These are phyloP conservation scores for Naematelia encephala DNA, from an alignment of 768 basidiomycete species.

Conservation along the genomic window DNA sequence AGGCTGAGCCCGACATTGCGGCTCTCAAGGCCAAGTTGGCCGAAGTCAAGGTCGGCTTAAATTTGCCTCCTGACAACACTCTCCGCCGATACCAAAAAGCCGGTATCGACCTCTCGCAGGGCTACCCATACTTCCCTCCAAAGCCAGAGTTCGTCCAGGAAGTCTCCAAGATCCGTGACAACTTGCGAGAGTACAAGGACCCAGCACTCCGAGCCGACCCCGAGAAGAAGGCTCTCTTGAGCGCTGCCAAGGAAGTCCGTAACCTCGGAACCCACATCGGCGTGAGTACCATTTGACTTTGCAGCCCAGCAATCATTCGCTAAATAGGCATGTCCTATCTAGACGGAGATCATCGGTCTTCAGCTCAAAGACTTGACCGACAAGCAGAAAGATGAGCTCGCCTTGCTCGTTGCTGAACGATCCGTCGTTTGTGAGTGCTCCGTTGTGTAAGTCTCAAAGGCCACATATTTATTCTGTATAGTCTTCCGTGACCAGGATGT, in stretches of 20 bases:
- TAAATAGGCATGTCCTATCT: not conserved
- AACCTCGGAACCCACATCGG: constrained; percentile 68
- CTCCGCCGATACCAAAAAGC: constrained; percentile 35
- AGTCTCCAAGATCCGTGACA: constrained; percentile 29
- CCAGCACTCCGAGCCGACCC: constrained; percentile 68
- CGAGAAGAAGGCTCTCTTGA: constrained; percentile 63
- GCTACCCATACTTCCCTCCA: constrained; percentile 40
- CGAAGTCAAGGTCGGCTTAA: constrained; percentile 3
- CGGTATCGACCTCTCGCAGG: constrained; percentile 36
- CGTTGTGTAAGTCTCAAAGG: not conserved
- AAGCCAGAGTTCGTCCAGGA: constrained; percentile 41
- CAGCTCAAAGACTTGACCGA: constrained; percentile 68
- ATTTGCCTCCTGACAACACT: constrained; percentile 33
- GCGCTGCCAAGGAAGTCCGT: constrained; percentile 64
- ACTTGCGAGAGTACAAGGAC: constrained; percentile 54
- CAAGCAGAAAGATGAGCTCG: constrained; percentile 71
- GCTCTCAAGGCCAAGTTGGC: constrained; percentile 14
- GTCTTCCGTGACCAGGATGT: constrained; percentile 51
- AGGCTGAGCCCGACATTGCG: constrained; percentile 13
- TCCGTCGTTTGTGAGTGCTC: constrained; percentile 34
- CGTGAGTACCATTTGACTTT: constrained; percentile 20
- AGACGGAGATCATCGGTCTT: constrained; percentile 69
- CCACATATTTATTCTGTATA: not conserved
- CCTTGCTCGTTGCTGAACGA: constrained; percentile 33
- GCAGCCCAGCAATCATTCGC: not conserved